phyloP scores from a whole-genome alignment of 2,329 filamentous ascomycete genomes.

The Pestalotiopsis sp. region DNA sequence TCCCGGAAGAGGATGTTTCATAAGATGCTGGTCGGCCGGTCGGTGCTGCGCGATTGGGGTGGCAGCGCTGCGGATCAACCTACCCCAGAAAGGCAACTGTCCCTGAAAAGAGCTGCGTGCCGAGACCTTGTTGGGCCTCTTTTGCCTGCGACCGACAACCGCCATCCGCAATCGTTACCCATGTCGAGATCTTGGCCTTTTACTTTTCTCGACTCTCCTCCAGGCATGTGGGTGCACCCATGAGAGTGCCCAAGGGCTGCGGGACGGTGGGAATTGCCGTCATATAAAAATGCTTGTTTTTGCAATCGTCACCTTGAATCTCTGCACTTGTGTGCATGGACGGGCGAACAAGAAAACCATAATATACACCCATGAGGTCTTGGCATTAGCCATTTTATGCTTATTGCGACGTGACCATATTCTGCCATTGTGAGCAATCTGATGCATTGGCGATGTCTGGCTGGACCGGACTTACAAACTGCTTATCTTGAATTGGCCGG shows the following conservation, averaged over 20 bases:
- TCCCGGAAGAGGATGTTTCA: slow-evolving; percentile 5
- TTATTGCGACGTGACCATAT: neutral
- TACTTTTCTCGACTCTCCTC: neutral
- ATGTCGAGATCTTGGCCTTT: neutral
- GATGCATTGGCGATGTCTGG: neutral
- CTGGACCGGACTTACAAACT: neutral
- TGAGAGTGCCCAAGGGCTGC: too few species aligned
- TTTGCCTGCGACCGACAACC: neutral
- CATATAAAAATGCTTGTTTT: neutral
- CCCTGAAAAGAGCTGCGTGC: neutral
- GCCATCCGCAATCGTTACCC: neutral
- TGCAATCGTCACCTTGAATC: neutral
- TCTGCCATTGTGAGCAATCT: neutral
- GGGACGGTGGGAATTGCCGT: neutral
- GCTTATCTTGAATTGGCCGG: neutral
- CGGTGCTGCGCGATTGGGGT: neutral
- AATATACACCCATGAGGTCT: neutral
- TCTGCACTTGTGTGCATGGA: neutral
- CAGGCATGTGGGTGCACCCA: neutral
- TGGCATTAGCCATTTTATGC: neutral
- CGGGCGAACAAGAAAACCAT: neutral
- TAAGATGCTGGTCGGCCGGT: neutral
- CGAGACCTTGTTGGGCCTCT: neutral
- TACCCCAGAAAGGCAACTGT: slow-evolving; percentile 9
- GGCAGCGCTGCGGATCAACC: neutral